A percentile compares a stretch with the other conserved stretches of the same genome.
These are phyloP conservation scores for Babesia gibsoni DNA, from an alignment of 169 alveolate genomes.

Conservation along the genomic window DNA sequence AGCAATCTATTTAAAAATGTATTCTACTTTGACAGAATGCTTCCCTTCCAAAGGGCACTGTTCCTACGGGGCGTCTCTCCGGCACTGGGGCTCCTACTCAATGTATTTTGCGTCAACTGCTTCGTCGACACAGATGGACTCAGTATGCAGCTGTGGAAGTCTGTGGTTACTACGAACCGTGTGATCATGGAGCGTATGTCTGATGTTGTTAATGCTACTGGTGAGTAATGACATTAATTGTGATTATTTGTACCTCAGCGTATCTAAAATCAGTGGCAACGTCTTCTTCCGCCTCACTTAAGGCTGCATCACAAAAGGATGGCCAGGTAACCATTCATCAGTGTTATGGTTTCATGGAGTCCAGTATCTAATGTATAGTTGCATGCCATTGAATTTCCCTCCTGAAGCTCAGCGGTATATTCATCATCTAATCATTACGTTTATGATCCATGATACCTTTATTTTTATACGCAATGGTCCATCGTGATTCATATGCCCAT, in stretches of 20 bases:
- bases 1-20: constrained; percentile 1
- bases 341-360: too few relatives aligned
- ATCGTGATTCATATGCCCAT: too few relatives aligned
- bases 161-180: constrained; percentile 50
- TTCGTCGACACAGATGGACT: constrained; percentile 31
- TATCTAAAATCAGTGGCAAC: neutral
- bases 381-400: too few relatives aligned
- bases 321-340: neutral
- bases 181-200: constrained; percentile 47
- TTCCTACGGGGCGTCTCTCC: constrained; percentile 49
- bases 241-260: neutral
- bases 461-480: too few relatives aligned
- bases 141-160: constrained; percentile 41
- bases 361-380: too few relatives aligned
- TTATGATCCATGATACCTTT: too few relatives aligned
- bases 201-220: constrained; percentile 53
- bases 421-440: too few relatives aligned
- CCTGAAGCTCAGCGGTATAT: too few relatives aligned
- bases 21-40: constrained; percentile 38
- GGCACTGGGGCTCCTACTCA: constrained; percentile 20
- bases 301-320: neutral
- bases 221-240: constrained; percentile 1
- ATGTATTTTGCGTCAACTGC: constrained; percentile 23
- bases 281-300: neutral
- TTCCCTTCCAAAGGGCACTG: constrained; percentile 47